Evolutionary conservation across 2,329 filamentous ascomycete species (phyloP).

Genomic region (Akanthomyces muscarius): DNA sequence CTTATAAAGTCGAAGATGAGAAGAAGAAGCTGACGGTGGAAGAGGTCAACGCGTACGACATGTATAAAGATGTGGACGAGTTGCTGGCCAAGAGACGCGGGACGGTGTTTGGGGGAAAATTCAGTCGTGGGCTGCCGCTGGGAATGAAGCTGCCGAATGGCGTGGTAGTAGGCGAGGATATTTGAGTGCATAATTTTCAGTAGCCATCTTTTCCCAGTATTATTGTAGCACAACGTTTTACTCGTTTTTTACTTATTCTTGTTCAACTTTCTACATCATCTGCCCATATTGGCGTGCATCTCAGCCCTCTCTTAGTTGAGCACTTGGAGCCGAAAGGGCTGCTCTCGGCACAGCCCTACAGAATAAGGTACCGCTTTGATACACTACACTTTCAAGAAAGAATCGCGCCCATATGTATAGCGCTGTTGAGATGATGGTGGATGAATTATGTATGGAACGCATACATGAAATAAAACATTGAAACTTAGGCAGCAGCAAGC

Average conservation of each 20-base stretch:
- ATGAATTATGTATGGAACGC: neutral
- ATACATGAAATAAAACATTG: neutral
- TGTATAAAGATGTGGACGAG: constrained; percentile 54
- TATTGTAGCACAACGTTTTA: neutral
- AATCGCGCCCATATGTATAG: too few species aligned
- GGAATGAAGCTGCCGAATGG: constrained; percentile 48
- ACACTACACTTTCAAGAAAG: too few species aligned
- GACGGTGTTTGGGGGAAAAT: constrained; percentile 34
- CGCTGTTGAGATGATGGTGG: too few species aligned
- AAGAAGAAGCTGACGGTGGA: constrained; percentile 61
- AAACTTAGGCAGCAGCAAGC: constrained; percentile 32
- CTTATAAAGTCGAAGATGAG: constrained; percentile 60
- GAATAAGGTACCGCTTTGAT: too few species aligned
- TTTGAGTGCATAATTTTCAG: neutral
- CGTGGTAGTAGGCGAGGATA: constrained; percentile 32
- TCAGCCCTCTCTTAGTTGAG: too few species aligned
- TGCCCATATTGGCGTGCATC: too few species aligned
- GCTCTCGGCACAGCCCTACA: too few species aligned
- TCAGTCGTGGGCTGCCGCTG: constrained; percentile 41
- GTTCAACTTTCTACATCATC: too few species aligned
- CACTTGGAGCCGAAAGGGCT: too few species aligned
- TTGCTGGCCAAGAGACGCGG: constrained; percentile 36
- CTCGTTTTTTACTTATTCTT: too few species aligned
- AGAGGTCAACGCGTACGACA: constrained; percentile 65
- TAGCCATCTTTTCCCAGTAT: neutral